Evolutionary conservation across 148 eudicot genomes (phyloP).

Genomic region (Fallopia convolvulus): DNA sequence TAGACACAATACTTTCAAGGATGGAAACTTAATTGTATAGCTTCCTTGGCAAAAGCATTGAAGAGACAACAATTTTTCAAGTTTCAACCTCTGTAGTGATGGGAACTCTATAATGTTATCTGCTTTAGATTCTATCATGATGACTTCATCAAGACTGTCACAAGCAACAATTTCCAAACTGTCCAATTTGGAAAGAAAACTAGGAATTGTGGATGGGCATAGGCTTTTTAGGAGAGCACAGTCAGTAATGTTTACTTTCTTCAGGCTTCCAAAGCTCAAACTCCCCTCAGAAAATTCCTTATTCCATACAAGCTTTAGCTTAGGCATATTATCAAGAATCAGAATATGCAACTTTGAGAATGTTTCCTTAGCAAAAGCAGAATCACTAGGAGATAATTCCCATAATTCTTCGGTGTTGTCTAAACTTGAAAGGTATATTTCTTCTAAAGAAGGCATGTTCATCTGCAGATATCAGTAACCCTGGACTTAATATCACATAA

Average conservation of each 20-base stretch:
- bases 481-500: neutral
- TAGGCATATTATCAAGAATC: slow-evolving; percentile 5
- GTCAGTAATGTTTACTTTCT: neutral
- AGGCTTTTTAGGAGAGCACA: neutral
- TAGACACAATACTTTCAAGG: neutral
- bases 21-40: neutral
- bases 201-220: neutral
- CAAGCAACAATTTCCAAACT: slow-evolving; percentile 5
- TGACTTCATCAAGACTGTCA: neutral
- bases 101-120: neutral
- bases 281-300: neutral
- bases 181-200: neutral
- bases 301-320: neutral
- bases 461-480: neutral
- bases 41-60: neutral
- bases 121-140: neutral
- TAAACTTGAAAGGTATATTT: neutral
- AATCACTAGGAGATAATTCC: slow-evolving; percentile 2
- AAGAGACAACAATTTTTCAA: neutral
- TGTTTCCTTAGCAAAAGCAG: neutral
- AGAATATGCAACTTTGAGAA: neutral
- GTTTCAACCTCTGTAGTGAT: slow-evolving; percentile 7
- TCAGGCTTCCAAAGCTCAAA: slow-evolving; percentile 2
- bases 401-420: neutral
- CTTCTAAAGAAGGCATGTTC: neutral